A percentile compares a stretch with the other conserved stretches of the same genome.
Evolutionary conservation across 2,329 filamentous ascomycete species (phyloP).

Genomic region (Venturia carpophila): DNA sequence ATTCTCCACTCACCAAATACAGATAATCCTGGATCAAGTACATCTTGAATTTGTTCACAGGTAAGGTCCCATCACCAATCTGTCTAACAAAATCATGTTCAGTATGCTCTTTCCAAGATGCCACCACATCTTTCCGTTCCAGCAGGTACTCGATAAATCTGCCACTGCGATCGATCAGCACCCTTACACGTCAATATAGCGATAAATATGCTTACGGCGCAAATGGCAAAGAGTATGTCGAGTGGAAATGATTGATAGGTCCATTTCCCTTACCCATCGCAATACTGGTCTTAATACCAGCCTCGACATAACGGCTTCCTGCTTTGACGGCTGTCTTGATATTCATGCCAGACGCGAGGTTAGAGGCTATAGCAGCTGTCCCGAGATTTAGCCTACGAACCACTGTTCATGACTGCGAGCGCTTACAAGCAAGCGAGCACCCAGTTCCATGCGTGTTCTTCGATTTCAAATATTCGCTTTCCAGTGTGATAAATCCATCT

Average conservation of each 20-base stretch:
- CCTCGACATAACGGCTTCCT: conserved; percentile 65
- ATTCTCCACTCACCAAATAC: conserved; percentile 56
- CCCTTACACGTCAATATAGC: not conserved
- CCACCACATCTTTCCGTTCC: conserved; percentile 62
- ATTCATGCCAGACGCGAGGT: conserved; percentile 53
- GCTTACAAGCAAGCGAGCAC: conserved; percentile 79
- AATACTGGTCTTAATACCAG: conserved; percentile 58
- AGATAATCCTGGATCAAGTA: conserved; percentile 92
- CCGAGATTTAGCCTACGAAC: conserved; percentile 4
- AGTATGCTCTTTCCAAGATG: conserved; percentile 67
- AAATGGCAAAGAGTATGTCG: conserved; percentile 59
- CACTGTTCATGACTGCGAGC: conserved; percentile 20
- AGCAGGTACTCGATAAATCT: conserved; percentile 79
- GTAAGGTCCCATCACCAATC: conserved; percentile 67
- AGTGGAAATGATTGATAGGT: conserved; percentile 74
- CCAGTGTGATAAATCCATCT: conserved; percentile 51
- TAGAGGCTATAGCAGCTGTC: conserved; percentile 67
- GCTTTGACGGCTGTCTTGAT: conserved; percentile 54
- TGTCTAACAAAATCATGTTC: conserved; percentile 75
- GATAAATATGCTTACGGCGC: conserved; percentile 42
- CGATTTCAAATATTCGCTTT: conserved; percentile 63
- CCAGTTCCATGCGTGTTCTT: conserved; percentile 90
- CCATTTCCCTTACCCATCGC: conserved; percentile 60
- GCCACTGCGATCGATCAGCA: conserved; percentile 36
- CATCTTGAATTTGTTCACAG: conserved; percentile 69